These are phyloP conservation scores for Kockovaella imperatae DNA, from an alignment of 768 basidiomycete species.

Conservation along the genomic window DNA sequence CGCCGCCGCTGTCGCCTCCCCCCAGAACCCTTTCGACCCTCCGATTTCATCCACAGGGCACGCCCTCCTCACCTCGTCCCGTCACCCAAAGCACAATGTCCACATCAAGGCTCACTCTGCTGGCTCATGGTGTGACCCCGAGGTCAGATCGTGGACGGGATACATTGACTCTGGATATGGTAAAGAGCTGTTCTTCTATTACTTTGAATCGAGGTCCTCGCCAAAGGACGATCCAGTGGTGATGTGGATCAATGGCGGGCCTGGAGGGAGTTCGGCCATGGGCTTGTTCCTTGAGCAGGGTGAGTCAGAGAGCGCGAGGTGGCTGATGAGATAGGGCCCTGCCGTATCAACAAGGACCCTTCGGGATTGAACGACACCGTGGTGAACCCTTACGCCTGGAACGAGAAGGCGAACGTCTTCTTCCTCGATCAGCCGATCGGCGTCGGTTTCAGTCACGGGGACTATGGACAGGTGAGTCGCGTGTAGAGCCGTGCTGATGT, in stretches of 20 bases:
- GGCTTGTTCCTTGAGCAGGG: slow-evolving; percentile 61
- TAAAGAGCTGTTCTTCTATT: slow-evolving; percentile 50
- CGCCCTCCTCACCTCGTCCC: too few relatives aligned
- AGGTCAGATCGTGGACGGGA: slow-evolving; percentile 33
- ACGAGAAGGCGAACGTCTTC: slow-evolving; percentile 33
- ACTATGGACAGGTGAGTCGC: slow-evolving; percentile 48
- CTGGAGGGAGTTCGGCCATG: slow-evolving; percentile 52
- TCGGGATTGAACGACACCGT: slow-evolving; percentile 12
- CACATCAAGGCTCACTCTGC: too few relatives aligned
- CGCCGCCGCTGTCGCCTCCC: too few relatives aligned
- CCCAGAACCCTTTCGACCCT: too few relatives aligned
- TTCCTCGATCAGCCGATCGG: slow-evolving; percentile 56
- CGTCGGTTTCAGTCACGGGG: slow-evolving; percentile 46
- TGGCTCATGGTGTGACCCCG: neutral
- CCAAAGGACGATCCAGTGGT: slow-evolving; percentile 25
- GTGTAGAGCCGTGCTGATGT: slow-evolving; percentile 54
- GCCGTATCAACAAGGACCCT: neutral
- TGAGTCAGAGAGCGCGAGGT: slow-evolving; percentile 36
- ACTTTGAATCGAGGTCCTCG: slow-evolving; percentile 57
- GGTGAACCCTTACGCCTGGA: slow-evolving; percentile 34
- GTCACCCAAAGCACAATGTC: too few relatives aligned
- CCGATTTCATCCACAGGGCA: too few relatives aligned
- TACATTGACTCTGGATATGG: slow-evolving; percentile 21
- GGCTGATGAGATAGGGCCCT: neutral
- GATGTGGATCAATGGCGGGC: slow-evolving; percentile 47